Evolutionary conservation across 2,329 filamentous ascomycete species (phyloP), one percentile per base, ranked within the genome.

Genomic region (Penicillium crustosum): DNA sequence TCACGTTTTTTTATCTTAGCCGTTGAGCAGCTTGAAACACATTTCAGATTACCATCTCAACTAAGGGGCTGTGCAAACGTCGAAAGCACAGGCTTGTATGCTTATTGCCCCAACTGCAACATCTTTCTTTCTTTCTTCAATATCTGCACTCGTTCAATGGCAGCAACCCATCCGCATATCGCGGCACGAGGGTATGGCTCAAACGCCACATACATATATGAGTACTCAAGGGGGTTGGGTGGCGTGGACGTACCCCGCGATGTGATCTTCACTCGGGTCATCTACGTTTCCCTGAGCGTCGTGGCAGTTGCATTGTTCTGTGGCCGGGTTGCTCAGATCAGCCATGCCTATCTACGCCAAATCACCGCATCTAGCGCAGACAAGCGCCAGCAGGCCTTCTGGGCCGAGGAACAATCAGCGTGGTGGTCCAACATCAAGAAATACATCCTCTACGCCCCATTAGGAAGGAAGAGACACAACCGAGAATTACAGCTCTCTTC

Each of bases 401-500:
- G 78, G 76, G 75, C 74, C 19, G 62, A 75, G 38, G 78, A 81
- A 59, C 69, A 73, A 35, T 76, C 73, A 27, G 58, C 58, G 15
- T 63, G 72, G 54, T 81, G 78, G 77, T 64, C 77, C 8, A 72
- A 68, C 42, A 64, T 78, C 45, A 81, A 81, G 69, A 81, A 78
- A 52, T 70, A 81, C 55, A 19, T 81, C 12, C 61, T 81, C 6
- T 81, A 80, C 69, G 87, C 91, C 1, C 91, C 91, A 6, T 76
- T 95, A 19, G 84, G 86, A 68, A 82, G 82, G 55, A 90, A 90
- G 70, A 83, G 90, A 68, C 91, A 94, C 76, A 94, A 94, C 68
- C 80, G 84, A 27, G 87, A 90, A 69, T 82, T 91, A 63, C 86
- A 88, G 68, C 75, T 92, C 15, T 88, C 86, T 23, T 80, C 80